Base-by-base conservation (phyloP, 148 eudicot genomes). In the Cornus controversa region DNA sequence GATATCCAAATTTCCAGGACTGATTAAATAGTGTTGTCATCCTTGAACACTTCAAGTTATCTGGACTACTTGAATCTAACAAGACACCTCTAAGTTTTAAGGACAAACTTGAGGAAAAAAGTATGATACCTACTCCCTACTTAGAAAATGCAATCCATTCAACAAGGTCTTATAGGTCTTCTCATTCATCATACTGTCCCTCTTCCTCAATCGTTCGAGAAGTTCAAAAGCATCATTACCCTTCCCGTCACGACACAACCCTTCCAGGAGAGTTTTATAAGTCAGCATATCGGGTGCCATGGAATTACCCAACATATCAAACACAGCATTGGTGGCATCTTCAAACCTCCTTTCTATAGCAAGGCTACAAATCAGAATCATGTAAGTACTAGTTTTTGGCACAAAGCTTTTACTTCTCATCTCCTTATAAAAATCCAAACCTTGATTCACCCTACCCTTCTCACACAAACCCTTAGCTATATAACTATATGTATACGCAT, bases 331-430 rank as follows among this genome's bases (percentile, higher is more conserved):
- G 31, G 78, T 79, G 2, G 90, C 90, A 28, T 87, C 99, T 15
- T 84, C 87, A 81, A 91, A 84, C 88, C 86, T 88, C 82, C 82
- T 80, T 71, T 90, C 97, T 88, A 96, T 74, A 6, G 99, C 91
- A 82, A 96, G 91, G 79, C 98, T 87, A 79, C 99, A 93, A 72
- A 90, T 88, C 88, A 96, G 82, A 8, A 91, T 79, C 93, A 90
- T 75, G 53, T 78, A 89, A 3, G 89, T 65, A 64, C 94, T 90
- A 79, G 78, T 89, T 79, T 87, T 93, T 0, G 90, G 89, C 79
- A 89, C 89, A 84, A 95, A 81, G 40, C 66, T 80, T 71, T 87
- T 96, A 80, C 42, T 91, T 77, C 87, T 90, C 94, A 87, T 90
- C 80, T 90, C 98, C 83, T 80, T 80, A 70, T 80, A 93, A 72